Conservation (phyloP, 352 stramenopile genomes). For the Phytopythium kandeliae region DNA sequence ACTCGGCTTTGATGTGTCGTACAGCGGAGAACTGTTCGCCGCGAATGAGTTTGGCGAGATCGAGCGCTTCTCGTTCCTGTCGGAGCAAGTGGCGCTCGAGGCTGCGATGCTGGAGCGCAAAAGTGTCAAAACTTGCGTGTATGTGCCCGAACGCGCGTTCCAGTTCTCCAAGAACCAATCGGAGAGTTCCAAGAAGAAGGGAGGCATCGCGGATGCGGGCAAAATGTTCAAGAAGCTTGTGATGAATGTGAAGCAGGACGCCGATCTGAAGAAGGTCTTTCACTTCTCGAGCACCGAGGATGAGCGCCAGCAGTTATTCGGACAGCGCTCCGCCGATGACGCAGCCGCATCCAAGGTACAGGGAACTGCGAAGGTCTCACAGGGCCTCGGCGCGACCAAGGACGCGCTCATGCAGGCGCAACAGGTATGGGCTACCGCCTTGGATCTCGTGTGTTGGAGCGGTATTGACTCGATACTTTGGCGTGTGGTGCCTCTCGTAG, state of each 20-base stretch:
- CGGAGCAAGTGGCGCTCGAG: conserved; percentile 43
- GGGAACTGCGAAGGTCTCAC: conserved; percentile 18
- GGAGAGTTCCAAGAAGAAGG: conserved; percentile 45
- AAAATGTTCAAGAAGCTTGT: conserved; percentile 79
- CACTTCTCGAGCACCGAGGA: conserved; percentile 57
- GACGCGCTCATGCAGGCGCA: conserved; percentile 57
- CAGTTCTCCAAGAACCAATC: conserved; percentile 22
- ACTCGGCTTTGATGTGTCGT: conserved; percentile 34
- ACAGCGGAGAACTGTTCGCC: conserved; percentile 50
- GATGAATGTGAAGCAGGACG: conserved; percentile 50
- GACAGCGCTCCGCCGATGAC: conserved; percentile 27
- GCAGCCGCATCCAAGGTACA: conserved; percentile 6
- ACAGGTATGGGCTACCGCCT: conserved; percentile 28
- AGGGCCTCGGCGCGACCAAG: conserved; percentile 44
- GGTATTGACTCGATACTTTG: not conserved
- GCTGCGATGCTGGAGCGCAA: conserved; percentile 50
- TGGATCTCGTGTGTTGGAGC: not conserved
- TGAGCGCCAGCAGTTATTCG: conserved; percentile 51
- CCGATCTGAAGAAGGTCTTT: conserved; percentile 73
- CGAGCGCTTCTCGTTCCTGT: conserved; percentile 55
- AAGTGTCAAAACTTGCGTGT: conserved; percentile 40
- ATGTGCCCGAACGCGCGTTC: conserved; percentile 27
- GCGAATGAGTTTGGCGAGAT: conserved; percentile 63
- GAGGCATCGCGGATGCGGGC: conserved; percentile 35
- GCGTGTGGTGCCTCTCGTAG: conserved; percentile 25